Base-by-base conservation (phyloP, 768 basidiomycete genomes). In the Lentinula raphanica region DNA sequence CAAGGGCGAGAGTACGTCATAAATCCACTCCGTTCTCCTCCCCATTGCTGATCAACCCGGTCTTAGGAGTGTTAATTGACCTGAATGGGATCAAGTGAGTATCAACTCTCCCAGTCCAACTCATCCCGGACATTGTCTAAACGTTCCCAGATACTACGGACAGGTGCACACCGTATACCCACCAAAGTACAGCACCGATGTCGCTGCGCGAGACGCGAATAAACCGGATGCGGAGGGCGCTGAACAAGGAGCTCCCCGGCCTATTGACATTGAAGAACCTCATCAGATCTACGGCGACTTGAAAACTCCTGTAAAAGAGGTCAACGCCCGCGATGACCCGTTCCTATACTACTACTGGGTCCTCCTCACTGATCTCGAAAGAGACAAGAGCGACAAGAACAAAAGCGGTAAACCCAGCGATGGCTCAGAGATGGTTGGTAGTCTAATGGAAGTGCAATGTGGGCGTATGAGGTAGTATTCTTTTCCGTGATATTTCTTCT, bases 331-430 rank as follows among this genome's bases (percentile, higher is more conserved):
- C 31, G 96, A 98, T 70, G 86, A 92, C 67, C 92, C 96, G 1
- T 75, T 79, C 49, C 78, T 82, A 54, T 98, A 98, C 73, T 82
- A 81, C 65, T 98, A 98, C 73, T 89, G 88, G 74, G 87, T 94
- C 21, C 87, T 92, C 64, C 81, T 98, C 49, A 79, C 93, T 32
- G 91, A 92, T 62, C 79, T 90, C 44, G 83, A 87, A 63, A 81
- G 85, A 61, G 84, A 86, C 59, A 87, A 85, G 64, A 80, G 81
- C 64, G 84, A 81, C 68, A 87, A 82, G 68, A 79, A 73, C 48
- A 83, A 79, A 71, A 75, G 76, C 54, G 76, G 74, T 42, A 87
- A 87, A 67, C 78, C 79, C 49, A 72, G 75, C 25, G 74, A 78
- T 55, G 84, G 84, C 62, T 79, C 76, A 35, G 83, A 86, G 62